Base-by-base conservation (phyloP, 495 filamentous ascomycete genomes). In the Annulohypoxylon nitens region DNA sequence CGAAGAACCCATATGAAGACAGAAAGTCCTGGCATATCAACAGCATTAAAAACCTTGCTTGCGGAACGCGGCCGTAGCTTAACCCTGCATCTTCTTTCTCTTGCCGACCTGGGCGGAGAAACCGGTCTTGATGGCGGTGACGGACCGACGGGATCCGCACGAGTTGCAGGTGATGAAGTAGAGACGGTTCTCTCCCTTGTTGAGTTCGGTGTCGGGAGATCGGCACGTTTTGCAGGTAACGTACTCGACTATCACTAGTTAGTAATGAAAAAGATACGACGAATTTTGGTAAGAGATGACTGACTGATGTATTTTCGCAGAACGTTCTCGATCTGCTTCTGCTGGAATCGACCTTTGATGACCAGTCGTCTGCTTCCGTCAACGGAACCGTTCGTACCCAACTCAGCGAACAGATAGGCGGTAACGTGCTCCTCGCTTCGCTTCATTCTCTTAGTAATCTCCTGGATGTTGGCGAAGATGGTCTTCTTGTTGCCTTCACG, bases 401-500 rank as follows among this genome's bases (percentile, higher is more conserved):
- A 89, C 81, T 99, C 96, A 72, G 96, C 94, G 84, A 99, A 98
- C 78, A 98, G 82, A 86, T 97, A 99, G 73, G 94, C 90, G 51
- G 93, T 98, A 75, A 98, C 93, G 84, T 98, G 95, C 80, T 99
- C 96, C 78, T 97, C 95, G 73, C 91, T 92, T 78, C 96, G 88
- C 90, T 99, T 99, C 95, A 99, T 79, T 58, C 81, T 76, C 84
- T 93, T 93, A 84, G 90, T 92, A 73, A 97, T 97, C 79, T 97
- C 93, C 66, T 92, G 87, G 76, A 99, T 94, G 85, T 99, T 99
- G 83, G 96, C 96, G 80, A 98, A 99, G 76, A 98, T 97, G 60
- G 96, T 98, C 92, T 97, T 97, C 89, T 97, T 97, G 89, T 98
- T 98, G 80, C 96, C 96, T 93, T 99, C 97, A 84, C 97, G 94